Percentiles rank a stretch among this genome's conserved stretches.
phyloP scores from a whole-genome alignment of 2,329 filamentous ascomycete genomes.

The Myriosclerotinia scirpicola region DNA sequence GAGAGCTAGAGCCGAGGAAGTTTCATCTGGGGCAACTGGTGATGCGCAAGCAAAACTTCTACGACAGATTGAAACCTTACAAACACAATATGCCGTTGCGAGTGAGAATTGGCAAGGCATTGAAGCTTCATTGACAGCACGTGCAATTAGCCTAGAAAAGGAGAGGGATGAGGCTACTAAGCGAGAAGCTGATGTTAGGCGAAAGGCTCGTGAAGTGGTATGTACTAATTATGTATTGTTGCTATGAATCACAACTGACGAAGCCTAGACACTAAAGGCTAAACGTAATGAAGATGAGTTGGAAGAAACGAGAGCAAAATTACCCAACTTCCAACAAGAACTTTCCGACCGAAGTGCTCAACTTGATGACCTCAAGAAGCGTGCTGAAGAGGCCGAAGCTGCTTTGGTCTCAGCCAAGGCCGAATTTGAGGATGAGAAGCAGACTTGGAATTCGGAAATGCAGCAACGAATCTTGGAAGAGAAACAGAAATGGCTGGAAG shows the following conservation, averaged over 20 bases:
- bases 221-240: conserved; percentile 40
- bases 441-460: conserved; percentile 56
- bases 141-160: conserved; percentile 77
- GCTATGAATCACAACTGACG: conserved; percentile 35
- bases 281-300: conserved; percentile 74
- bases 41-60: conserved; percentile 87
- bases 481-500: conserved; percentile 57
- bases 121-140: conserved; percentile 78
- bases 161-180: conserved; percentile 84
- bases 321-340: conserved; percentile 65
- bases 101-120: conserved; percentile 98
- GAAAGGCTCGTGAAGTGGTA: conserved; percentile 84
- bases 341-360: conserved; percentile 59
- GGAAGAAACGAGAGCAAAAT: conserved; percentile 64
- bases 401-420: conserved; percentile 59
- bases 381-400: conserved; percentile 64
- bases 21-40: conserved; percentile 75
- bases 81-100: conserved; percentile 91
- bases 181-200: conserved; percentile 82
- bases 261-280: conserved; percentile 59
- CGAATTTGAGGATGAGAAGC: conserved; percentile 59
- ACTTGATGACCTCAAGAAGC: conserved; percentile 61
- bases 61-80: conserved; percentile 90
- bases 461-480: conserved; percentile 64
- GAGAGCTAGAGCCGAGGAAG: conserved; percentile 83